Evolutionary conservation across 495 filamentous ascomycete species (phyloP), one percentile per base, ranked within the genome.

Genomic region (Amniculicola lignicola): DNA sequence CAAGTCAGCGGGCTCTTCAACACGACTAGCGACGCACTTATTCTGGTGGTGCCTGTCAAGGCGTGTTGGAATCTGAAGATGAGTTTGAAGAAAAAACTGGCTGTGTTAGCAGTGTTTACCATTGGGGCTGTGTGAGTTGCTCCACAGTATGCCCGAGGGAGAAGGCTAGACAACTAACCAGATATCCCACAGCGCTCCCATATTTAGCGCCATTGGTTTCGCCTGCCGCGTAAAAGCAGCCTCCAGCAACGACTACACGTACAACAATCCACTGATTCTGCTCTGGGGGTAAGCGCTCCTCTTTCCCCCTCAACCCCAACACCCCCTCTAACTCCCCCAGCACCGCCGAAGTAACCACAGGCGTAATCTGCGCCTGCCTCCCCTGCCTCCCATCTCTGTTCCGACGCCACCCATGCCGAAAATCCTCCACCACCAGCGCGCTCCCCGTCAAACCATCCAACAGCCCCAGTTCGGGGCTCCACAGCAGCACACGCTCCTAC

Each of bases 151-250:
- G 29, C 29, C 7, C 29, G 29, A 33, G 29, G 29, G 7, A n/a
- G 29, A 33, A 33, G 29, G 29, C 29, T 33, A 33, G n/a, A 33
- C 7, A 7, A 7, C 29, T 33, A 33, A 33, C 29, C 7, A 33
- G 29, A 7, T 33, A n/a, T 7, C 29, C n/a, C 29, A 33, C 29
- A 59, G 56, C 12, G 56, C 56, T 7, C 56, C 56, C 2, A 41
- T 59, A 9, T 59, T 54, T 39, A 54, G 48, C 25, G 44, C 31
- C 15, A n/a, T 59, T 11, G 56, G 56, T 6, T 59, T 59, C 31
- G 15, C 19, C 2, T 37, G 19, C 21, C 48, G 56, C 4, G 3
- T 45, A 2, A 45, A n/a, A 16, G 28, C 16, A 3, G 41, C 48
- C 16, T n/a, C 19, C 19, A 52, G 37, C 33, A n/a, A 14, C 2